Conservation (phyloP, 2,329 filamentous ascomycete genomes). For the Scolecobasidium constrictum region DNA sequence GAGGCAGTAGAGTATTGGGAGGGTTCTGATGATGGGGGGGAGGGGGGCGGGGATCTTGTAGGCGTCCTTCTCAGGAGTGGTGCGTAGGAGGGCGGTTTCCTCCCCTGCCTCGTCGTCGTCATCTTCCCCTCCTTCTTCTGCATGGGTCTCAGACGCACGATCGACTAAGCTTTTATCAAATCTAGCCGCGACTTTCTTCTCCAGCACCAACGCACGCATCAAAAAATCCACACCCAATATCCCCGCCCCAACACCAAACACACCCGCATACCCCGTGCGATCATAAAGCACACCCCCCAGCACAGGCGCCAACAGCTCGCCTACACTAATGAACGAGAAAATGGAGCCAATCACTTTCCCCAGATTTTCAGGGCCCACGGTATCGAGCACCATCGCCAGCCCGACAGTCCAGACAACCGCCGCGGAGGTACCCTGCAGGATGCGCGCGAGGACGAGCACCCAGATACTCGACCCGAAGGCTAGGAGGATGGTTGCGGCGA, state of each 20-base stretch:
- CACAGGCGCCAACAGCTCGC: slow-evolving; percentile 45
- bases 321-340: slow-evolving; percentile 48
- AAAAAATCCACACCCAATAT: slow-evolving; percentile 47
- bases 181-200: slow-evolving; percentile 45
- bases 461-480: slow-evolving; percentile 38
- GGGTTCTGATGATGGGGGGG: slow-evolving; percentile 24
- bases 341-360: slow-evolving; percentile 41
- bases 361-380: slow-evolving; percentile 44
- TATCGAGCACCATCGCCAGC: slow-evolving; percentile 47
- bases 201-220: slow-evolving; percentile 50
- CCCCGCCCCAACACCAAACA: slow-evolving; percentile 46
- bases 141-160: slow-evolving; percentile 11
- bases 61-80: slow-evolving; percentile 25
- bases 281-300: slow-evolving; percentile 51
- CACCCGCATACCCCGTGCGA: slow-evolving; percentile 45
- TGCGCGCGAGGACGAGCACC: slow-evolving; percentile 39
- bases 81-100: slow-evolving; percentile 15
- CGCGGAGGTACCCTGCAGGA: slow-evolving; percentile 47
- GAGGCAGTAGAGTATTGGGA: slow-evolving; percentile 39
- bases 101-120: slow-evolving; percentile 14
- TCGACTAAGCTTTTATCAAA: slow-evolving; percentile 28
- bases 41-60: slow-evolving; percentile 35
- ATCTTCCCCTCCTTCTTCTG: slow-evolving; percentile 12
- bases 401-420: slow-evolving; percentile 51
- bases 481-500: slow-evolving; percentile 44